phyloP scores from a whole-genome alignment of 1,284 basidiomycete species.

The Ceratorhiza oryzae-sativae region DNA sequence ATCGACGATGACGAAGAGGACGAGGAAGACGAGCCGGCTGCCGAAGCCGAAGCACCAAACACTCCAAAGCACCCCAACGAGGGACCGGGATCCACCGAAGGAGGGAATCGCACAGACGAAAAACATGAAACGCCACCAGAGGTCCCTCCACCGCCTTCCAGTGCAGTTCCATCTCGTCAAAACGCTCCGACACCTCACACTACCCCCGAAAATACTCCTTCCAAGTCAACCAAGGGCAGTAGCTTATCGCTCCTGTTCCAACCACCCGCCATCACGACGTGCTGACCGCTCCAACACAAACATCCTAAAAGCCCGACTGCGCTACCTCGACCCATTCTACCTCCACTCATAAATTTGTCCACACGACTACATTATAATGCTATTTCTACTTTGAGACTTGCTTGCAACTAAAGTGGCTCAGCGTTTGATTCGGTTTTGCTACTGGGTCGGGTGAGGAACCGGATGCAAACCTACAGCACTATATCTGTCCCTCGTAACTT shows the following conservation, averaged over 20 bases:
- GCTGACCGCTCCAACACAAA: too few species aligned
- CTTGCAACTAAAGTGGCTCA: background rate
- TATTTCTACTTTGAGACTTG: background rate
- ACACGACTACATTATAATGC: background rate
- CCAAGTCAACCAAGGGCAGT: background rate
- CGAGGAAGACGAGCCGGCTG: background rate
- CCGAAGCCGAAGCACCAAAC: background rate
- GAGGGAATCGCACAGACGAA: background rate
- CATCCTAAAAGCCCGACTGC: too few species aligned
- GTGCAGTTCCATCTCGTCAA: background rate
- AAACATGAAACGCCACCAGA: background rate
- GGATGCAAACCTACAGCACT: background rate
- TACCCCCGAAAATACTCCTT: background rate
- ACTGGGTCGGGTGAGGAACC: background rate
- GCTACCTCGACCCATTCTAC: background rate
- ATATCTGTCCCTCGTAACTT: background rate
- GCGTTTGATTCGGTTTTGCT: background rate
- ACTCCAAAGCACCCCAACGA: too few species aligned
- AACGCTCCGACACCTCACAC: conserved; percentile 1
- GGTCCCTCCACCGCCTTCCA: conserved; percentile 7
- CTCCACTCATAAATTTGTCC: background rate
- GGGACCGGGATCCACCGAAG: background rate
- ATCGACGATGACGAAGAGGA: conserved; percentile 24
- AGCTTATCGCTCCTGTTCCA: too few species aligned
- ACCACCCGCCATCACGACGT: too few species aligned